Percentiles rank a stretch among this genome's conserved stretches.
These are phyloP conservation scores for Globisporangium apiculatum DNA, from an alignment of 352 stramenopile species.

Conservation along the genomic window DNA sequence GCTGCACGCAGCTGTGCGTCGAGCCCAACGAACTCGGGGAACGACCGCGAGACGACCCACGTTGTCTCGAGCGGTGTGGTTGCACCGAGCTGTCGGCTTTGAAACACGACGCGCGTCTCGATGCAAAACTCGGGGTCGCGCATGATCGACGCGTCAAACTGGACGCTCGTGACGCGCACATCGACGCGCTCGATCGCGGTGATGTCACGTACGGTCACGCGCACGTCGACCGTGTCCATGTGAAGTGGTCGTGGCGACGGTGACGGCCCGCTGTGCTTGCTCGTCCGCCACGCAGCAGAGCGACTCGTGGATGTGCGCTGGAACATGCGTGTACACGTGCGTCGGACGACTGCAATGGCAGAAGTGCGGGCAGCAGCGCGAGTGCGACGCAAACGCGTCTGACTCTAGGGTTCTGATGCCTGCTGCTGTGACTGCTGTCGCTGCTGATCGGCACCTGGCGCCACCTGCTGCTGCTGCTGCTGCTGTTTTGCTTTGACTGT, in stretches of 20 bases:
- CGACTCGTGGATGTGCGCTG: no score
- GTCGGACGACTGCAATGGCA: no score
- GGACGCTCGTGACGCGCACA: conserved; percentile 51
- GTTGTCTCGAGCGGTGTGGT: conserved; percentile 39
- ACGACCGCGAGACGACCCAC: conserved; percentile 61
- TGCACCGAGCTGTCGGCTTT: conserved; percentile 43
- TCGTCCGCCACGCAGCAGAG: no score
- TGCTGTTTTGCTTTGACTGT: no score
- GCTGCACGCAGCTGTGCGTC: conserved; percentile 59
- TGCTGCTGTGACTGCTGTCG: no score
- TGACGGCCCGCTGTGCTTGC: neutral
- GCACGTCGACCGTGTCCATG: neutral
- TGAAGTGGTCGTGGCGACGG: neutral
- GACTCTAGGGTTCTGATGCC: no score
- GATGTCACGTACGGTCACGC: conserved; percentile 37
- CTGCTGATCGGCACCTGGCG: no score
- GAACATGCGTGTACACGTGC: no score
- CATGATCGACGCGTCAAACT: conserved; percentile 75
- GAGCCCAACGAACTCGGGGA: conserved; percentile 68
- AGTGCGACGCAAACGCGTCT: no score
- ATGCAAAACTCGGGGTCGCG: conserved; percentile 72
- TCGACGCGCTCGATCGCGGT: conserved; percentile 53
- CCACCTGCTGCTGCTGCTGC: no score
- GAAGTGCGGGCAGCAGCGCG: no score
- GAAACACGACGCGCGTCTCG: conserved; percentile 52